These are phyloP conservation scores for Xylariales sp. DNA, from an alignment of 2,329 filamentous ascomycete genomes.

Conservation along the genomic window DNA sequence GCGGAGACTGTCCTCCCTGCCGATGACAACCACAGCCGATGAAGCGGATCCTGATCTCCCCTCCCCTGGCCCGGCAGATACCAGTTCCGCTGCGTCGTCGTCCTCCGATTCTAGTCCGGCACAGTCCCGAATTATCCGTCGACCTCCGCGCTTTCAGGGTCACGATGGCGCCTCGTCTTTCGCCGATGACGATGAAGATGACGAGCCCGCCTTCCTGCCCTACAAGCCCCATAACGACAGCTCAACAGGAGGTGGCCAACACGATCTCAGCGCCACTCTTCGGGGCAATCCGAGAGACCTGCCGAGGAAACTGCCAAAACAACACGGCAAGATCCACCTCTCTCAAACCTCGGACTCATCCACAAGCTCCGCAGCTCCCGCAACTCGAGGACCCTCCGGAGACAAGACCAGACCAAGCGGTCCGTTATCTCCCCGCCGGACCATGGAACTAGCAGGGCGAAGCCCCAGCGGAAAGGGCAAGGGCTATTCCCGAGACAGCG, in stretches of 20 bases:
- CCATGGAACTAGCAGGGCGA: slow-evolving; percentile 51
- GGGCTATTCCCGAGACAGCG: slow-evolving; percentile 56
- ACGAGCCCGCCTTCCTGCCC: slow-evolving; percentile 53
- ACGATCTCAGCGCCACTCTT: slow-evolving; percentile 50
- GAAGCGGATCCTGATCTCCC: slow-evolving; percentile 32
- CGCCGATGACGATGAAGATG: slow-evolving; percentile 50
- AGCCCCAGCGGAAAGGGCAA: slow-evolving; percentile 48
- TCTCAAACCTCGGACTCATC: slow-evolving; percentile 63
- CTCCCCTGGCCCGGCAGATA: slow-evolving; percentile 40
- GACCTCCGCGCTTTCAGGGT: slow-evolving; percentile 48
- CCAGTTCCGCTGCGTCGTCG: slow-evolving; percentile 25
- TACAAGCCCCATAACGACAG: slow-evolving; percentile 30
- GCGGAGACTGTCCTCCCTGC: slow-evolving; percentile 40
- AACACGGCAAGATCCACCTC: slow-evolving; percentile 31
- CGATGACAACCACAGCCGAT: slow-evolving; percentile 30
- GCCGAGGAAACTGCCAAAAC: slow-evolving; percentile 26
- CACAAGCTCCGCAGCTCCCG: slow-evolving; percentile 43
- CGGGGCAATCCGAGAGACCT: slow-evolving; percentile 37
- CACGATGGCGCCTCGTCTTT: slow-evolving; percentile 32
- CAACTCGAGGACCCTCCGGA: slow-evolving; percentile 24
- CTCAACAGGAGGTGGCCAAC: slow-evolving; percentile 22
- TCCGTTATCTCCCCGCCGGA: slow-evolving; percentile 54
- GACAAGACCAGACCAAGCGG: slow-evolving; percentile 33
- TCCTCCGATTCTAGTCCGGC: slow-evolving; percentile 43
- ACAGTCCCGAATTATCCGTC: slow-evolving; percentile 56